Base-by-base conservation (phyloP, 1,284 basidiomycete genomes). In the Porphyrellus sp. region DNA sequence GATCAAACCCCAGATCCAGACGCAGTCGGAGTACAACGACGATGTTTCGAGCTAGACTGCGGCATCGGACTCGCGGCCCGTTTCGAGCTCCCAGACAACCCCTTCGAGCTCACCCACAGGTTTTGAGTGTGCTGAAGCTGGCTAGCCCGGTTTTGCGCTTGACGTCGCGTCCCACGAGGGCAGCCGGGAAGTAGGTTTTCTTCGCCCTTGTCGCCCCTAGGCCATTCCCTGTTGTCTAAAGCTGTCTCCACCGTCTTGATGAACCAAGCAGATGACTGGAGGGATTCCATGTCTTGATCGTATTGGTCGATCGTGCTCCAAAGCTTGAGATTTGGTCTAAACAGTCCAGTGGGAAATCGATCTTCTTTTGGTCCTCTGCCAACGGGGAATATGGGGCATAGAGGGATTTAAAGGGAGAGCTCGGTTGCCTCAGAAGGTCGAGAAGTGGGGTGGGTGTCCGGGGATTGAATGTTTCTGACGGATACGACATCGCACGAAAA, bases 271-370 rank as follows among this genome's bases (percentile, higher is more conserved):
- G 18, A 42, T 3, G 27, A 30, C 41, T 21, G 27, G 12, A 30
- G 27, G 5, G 4, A 24, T 18, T 3, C n/a, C 4, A 30, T 21
- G 15, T 40, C 20, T 24, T 39, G 5, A 31, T 48, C 37, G 4
- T 20, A n/a, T 8, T 4, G 37, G n/a, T 4, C 3, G 5, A 46
- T 28, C 5, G 5, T 6, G 5, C 2, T 4, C 1, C 13, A 13
- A 8, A 37, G 18, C 4, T 12, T n/a, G n/a, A n/a, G 3, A 8
- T 30, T 7, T 8, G 0, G 46, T 46, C 34, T 4, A 8, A 28
- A 6, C 2, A 0, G 34, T 20, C 11, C 0, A 1, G 1, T 5
- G 11, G 23, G 2, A 16, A 0, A 1, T 39, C 4, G 9, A 34
- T 3, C 13, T 21, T 25, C 12, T 27, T 16, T 16, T 39, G 7